Evolutionary conservation across 1,284 basidiomycete genomes (phyloP), one percentile per base, ranked within the genome.

Genomic region (Ustilago sp.): DNA sequence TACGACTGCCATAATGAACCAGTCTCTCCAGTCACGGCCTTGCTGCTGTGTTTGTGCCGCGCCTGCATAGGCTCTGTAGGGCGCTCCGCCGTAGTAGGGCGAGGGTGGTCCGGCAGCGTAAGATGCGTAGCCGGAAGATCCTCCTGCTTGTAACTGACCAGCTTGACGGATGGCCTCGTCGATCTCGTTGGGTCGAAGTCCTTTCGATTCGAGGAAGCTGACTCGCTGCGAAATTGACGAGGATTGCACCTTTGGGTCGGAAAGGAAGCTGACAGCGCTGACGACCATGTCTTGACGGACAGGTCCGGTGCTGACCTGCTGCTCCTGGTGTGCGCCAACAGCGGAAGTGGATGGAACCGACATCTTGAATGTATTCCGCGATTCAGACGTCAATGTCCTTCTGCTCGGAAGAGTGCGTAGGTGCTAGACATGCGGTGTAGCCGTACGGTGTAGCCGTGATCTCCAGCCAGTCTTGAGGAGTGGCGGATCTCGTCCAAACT

Each of bases 131-230:
- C 68, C 65, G 8, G 57, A 57, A 19, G 53, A 77, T 11, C 31
- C 64, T 3, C 64, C 64, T 1, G 51, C 58, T 50, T 73, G 62
- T 8, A 74, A 63, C 12, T 73, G 65, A 4, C 73, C 71, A 12
- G 77, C 68, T 48, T 82, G 91, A 68, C 90, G 89, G 79, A 98
- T 87, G 6, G 94, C 96, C 63, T 91, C 89, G 86, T 98, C 94
- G 74, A 98, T 95, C 87, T 99, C 96, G 13, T 89, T 85, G 17
- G 90, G 89, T 0, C 91, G 92, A 32, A 99, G 88, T 1, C 96
- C 96, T 86, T 98, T 98, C 6, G 94, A 92, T 84, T 98, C 93
- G 31, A 99, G 90, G 88, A 98, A 99, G 82, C 94, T 92, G 58
- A 99, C 90, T 56, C 93, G 90, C 85, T 96, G 93, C 5, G 92